A percentile compares a stretch with the other conserved stretches of the same genome.
These are phyloP conservation scores for Monosporascus sp. DNA, from an alignment of 2,329 filamentous ascomycete species.

Conservation along the genomic window DNA sequence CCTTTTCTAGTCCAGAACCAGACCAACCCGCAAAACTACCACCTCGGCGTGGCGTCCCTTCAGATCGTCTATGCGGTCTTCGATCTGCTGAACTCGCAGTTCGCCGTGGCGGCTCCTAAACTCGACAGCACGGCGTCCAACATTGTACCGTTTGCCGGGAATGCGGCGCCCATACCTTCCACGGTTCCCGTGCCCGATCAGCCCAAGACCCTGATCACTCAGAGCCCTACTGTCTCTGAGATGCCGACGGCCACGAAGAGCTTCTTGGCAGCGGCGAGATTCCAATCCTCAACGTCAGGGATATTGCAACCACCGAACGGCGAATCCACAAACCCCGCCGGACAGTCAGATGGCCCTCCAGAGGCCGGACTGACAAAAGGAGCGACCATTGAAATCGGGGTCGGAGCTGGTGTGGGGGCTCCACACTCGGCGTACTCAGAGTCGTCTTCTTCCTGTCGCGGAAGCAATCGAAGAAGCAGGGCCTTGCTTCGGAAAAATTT, in stretches of 20 bases:
- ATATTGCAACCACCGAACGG: background rate
- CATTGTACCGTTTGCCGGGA: background rate
- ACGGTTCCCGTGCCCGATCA: background rate
- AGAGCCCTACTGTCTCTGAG: background rate
- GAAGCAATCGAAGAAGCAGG: background rate
- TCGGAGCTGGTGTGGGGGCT: background rate
- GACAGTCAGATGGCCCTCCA: background rate
- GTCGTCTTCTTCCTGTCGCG: background rate
- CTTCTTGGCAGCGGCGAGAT: background rate
- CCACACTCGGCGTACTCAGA: background rate
- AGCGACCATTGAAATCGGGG: background rate
- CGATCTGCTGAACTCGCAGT: background rate
- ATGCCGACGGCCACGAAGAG: background rate
- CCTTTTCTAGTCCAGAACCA: background rate
- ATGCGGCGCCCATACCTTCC: background rate
- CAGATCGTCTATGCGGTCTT: background rate
- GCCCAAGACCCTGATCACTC: background rate
- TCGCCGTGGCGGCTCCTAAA: background rate
- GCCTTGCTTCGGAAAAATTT: background rate
- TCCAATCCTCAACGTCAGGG: background rate
- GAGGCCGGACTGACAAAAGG: background rate
- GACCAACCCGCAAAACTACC: background rate
- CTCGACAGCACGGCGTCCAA: background rate
- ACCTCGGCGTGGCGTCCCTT: background rate
- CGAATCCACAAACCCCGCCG: background rate